Conservation (phyloP, 2,329 filamentous ascomycete genomes). For the Colletotrichum sp. region DNA sequence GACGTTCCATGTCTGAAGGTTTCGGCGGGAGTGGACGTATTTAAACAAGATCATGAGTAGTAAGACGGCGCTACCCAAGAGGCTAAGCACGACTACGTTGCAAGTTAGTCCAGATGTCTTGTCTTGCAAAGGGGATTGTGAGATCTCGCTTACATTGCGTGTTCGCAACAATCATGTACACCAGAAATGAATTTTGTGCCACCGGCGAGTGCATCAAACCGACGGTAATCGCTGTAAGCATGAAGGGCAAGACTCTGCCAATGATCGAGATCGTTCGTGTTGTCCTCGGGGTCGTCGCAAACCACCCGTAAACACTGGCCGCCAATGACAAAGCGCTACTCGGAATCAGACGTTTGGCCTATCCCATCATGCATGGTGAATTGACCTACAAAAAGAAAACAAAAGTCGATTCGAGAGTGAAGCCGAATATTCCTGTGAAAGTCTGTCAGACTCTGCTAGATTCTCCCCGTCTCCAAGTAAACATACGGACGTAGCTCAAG, state of each 20-base stretch:
- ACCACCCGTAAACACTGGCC: constrained; percentile 18
- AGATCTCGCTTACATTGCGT: neutral
- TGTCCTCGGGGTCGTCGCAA: constrained; percentile 8
- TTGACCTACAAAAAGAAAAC: constrained; percentile 16
- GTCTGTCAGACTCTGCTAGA: neutral
- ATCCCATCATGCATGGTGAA: too few relatives aligned
- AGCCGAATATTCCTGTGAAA: neutral
- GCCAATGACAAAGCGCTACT: constrained; percentile 7
- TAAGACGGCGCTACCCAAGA: constrained; percentile 34
- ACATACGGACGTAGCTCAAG: constrained; percentile 10
- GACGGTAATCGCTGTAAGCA: neutral
- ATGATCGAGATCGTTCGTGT: constrained; percentile 12
- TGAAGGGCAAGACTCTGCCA: neutral
- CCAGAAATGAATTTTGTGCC: neutral
- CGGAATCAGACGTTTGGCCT: too few relatives aligned
- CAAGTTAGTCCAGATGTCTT: neutral
- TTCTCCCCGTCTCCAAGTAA: too few relatives aligned
- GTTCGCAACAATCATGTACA: constrained; percentile 15
- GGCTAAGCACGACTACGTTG: constrained; percentile 7
- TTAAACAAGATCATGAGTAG: constrained; percentile 43
- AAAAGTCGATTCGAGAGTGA: constrained; percentile 8
- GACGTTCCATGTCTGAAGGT: constrained; percentile 34
- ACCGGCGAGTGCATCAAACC: constrained; percentile 2
- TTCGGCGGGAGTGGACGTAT: constrained; percentile 42
- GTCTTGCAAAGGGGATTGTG: neutral